These are phyloP conservation scores for Cicer bijugum DNA, from an alignment of 306 rosid genomes.

Conservation along the genomic window DNA sequence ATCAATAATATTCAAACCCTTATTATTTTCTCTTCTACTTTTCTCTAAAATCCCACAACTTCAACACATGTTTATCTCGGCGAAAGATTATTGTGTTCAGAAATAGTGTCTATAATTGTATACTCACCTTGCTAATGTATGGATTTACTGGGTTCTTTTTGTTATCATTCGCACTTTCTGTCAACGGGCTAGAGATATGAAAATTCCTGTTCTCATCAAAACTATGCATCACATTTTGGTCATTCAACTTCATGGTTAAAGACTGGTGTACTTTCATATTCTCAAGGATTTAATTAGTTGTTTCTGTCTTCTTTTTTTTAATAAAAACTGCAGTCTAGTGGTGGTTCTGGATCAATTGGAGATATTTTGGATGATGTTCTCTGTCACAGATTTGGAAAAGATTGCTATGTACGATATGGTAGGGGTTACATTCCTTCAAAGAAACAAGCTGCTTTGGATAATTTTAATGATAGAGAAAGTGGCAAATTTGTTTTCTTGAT, in stretches of 20 bases:
- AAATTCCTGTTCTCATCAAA: slow-evolving; percentile 24
- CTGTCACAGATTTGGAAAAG: slow-evolving; percentile 63
- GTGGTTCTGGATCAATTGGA: slow-evolving; percentile 68
- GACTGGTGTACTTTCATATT: slow-evolving; percentile 21
- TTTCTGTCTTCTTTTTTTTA: slow-evolving; percentile 16
- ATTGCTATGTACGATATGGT: slow-evolving; percentile 70
- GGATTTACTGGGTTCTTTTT: slow-evolving; percentile 21
- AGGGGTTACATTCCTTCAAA: slow-evolving; percentile 45
- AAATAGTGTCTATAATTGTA: slow-evolving; percentile 20
- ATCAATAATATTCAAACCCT: no score
- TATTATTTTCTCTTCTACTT: no score
- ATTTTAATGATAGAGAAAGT: slow-evolving; percentile 61
- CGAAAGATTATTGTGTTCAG: neutral
- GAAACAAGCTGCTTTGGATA: slow-evolving; percentile 61
- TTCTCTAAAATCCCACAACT: no score
- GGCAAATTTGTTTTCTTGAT: slow-evolving; percentile 76
- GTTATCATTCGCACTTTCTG: slow-evolving; percentile 25
- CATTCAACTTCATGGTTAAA: neutral
- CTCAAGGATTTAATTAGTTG: slow-evolving; percentile 34
- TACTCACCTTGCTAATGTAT: slow-evolving; percentile 5
- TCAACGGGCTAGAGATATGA: neutral
- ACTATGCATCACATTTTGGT: slow-evolving; percentile 4
- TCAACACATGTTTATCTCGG: slow-evolving; percentile 5
- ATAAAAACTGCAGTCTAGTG: slow-evolving; percentile 54
- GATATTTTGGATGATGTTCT: slow-evolving; percentile 77